These are phyloP conservation scores for Ophiocordyceps camponoti-floridani DNA, from an alignment of 2,329 filamentous ascomycete species.

Conservation along the genomic window DNA sequence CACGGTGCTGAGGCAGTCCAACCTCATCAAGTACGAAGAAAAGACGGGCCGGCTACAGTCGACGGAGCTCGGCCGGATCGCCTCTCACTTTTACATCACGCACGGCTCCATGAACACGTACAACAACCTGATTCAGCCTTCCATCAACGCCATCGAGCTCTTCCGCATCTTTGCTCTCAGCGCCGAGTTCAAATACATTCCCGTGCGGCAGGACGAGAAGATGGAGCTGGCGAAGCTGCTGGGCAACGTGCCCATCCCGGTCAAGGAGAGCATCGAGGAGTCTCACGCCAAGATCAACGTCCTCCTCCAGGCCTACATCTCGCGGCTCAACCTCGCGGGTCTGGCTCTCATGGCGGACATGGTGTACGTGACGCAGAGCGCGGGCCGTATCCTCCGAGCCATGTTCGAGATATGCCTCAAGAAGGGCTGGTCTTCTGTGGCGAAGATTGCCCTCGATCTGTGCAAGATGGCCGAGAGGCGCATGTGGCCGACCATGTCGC, in stretches of 20 bases:
- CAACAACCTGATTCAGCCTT: conserved; percentile 85
- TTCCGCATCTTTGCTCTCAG: conserved; percentile 94
- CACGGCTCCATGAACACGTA: conserved; percentile 94
- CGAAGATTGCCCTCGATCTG: conserved; percentile 78
- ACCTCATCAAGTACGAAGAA: conserved; percentile 87
- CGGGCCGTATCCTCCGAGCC: conserved; percentile 84
- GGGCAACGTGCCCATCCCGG: conserved; percentile 77
- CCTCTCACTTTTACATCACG: conserved; percentile 97
- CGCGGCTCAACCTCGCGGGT: conserved; percentile 80
- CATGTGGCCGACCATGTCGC: conserved; percentile 99
- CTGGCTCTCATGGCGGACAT: conserved; percentile 94
- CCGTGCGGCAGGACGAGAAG: conserved; percentile 94
- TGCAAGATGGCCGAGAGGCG: conserved; percentile 99
- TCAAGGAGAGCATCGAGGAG: conserved; percentile 96
- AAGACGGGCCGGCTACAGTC: conserved; percentile 75
- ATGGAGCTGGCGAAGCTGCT: conserved; percentile 85
- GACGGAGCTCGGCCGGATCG: conserved; percentile 86
- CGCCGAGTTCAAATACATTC: conserved; percentile 98
- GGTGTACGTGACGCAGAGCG: conserved; percentile 96
- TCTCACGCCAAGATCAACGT: conserved; percentile 97
- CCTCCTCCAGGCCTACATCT: conserved; percentile 89
- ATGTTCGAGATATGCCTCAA: conserved; percentile 96
- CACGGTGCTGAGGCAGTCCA: conserved; percentile 68
- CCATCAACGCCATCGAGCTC: conserved; percentile 82
- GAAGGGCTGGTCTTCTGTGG: conserved; percentile 88